Percentiles rank a stretch among this genome's conserved stretches.
phyloP scores from a whole-genome alignment of 768 basidiomycete genomes.

The Leccinum rimulosum region DNA sequence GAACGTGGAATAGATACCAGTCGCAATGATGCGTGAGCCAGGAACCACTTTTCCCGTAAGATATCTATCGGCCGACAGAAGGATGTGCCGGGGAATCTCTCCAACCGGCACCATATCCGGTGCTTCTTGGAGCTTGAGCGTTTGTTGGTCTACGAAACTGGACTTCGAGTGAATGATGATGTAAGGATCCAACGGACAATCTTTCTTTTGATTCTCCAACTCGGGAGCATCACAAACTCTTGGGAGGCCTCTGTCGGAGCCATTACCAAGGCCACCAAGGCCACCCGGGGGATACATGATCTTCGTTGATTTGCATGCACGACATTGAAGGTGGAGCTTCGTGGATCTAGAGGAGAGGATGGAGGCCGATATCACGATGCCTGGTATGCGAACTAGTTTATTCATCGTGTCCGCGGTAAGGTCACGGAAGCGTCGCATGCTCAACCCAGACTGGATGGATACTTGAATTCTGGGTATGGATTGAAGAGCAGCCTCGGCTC shows the following conservation, averaged over 20 bases:
- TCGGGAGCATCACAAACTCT: constrained; percentile 82
- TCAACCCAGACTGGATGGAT: constrained; percentile 84
- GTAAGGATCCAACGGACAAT: constrained; percentile 95
- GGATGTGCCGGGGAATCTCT: constrained; percentile 94
- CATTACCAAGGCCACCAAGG: constrained; percentile 83
- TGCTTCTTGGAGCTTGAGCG: constrained; percentile 95
- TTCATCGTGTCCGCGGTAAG: constrained; percentile 93
- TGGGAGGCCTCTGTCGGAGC: constrained; percentile 82
- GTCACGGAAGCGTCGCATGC: constrained; percentile 91
- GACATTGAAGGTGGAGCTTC: constrained; percentile 89
- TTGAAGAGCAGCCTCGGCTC: constrained; percentile 44
- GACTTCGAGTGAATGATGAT: constrained; percentile 94
- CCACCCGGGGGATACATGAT: constrained; percentile 74
- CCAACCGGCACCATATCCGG: constrained; percentile 99
- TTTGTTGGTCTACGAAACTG: constrained; percentile 93
- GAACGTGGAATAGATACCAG: constrained; percentile 97
- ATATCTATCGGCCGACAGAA: constrained; percentile 87
- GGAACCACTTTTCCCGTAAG: constrained; percentile 93
- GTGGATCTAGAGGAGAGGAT: constrained; percentile 92
- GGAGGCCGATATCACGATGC: constrained; percentile 97
- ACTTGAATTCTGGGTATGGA: constrained; percentile 78
- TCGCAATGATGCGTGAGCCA: constrained; percentile 91
- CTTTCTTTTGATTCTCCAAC: constrained; percentile 82
- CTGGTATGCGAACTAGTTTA: constrained; percentile 93
- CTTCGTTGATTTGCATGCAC: constrained; percentile 80